Conservation (phyloP, 2,329 filamentous ascomycete genomes). For the Thermoascus crustaceus region DNA sequence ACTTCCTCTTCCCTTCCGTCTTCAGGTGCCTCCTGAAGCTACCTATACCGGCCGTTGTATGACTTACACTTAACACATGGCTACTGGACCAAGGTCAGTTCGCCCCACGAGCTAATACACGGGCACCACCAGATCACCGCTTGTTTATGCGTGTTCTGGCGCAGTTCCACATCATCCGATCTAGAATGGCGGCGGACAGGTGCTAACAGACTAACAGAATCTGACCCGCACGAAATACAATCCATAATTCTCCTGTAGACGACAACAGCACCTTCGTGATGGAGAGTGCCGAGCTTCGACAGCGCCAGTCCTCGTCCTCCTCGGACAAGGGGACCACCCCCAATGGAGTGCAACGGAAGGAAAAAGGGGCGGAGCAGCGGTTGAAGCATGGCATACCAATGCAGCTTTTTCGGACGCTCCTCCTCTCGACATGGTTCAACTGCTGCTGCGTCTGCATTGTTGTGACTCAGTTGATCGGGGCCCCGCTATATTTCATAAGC, state of each 20-base stretch:
- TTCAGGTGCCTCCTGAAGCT: too few relatives aligned
- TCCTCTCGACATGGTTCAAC: constrained; percentile 38
- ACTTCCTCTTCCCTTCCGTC: too few relatives aligned
- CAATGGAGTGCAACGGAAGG: constrained; percentile 14
- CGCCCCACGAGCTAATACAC: too few relatives aligned
- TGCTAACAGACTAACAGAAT: too few relatives aligned
- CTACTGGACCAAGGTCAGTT: too few relatives aligned
- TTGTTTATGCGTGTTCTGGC: too few relatives aligned
- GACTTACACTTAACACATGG: too few relatives aligned
- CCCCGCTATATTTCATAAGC: constrained; percentile 54
- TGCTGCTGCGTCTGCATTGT: constrained; percentile 37
- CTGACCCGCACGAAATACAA: neutral
- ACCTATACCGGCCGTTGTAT: too few relatives aligned
- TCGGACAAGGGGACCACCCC: constrained; percentile 12
- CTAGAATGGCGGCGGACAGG: too few relatives aligned
- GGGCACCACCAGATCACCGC: too few relatives aligned
- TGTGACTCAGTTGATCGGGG: constrained; percentile 52
- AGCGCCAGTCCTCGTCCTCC: constrained; percentile 19
- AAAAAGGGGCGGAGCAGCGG: constrained; percentile 19
- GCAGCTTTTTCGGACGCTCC: constrained; percentile 39
- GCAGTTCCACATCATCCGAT: too few relatives aligned
- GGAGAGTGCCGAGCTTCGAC: constrained; percentile 24
- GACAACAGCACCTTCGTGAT: constrained; percentile 12
- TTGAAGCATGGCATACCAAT: constrained; percentile 39
- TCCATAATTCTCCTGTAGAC: too few relatives aligned